phyloP scores from a whole-genome alignment of 2,329 filamentous ascomycete species.

The Coniochaeta hoffmannii region DNA sequence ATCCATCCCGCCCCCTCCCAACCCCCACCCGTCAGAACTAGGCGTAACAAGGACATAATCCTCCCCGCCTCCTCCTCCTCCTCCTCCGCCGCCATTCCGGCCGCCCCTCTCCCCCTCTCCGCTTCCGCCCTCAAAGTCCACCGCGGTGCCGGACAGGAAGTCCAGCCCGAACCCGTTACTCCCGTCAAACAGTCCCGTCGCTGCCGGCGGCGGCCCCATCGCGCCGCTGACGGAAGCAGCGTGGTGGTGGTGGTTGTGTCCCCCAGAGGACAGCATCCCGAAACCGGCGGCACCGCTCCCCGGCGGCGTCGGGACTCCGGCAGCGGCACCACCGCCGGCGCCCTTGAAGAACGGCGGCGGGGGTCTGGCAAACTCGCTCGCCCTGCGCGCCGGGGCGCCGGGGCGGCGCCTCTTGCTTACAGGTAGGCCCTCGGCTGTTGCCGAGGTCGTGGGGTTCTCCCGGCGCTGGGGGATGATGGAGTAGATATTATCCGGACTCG shows the following conservation, averaged over 20 bases:
- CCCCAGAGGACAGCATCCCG: background rate
- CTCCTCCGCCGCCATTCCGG: too few species aligned
- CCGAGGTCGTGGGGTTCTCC: conserved; percentile 21
- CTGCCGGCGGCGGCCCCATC: conserved; percentile 9
- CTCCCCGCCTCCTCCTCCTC: conserved; percentile 5
- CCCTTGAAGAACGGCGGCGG: conserved; percentile 19
- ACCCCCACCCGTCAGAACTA: conserved; percentile 19
- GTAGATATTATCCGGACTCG: conserved; percentile 9
- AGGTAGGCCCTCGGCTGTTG: conserved; percentile 7
- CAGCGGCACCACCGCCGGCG: background rate
- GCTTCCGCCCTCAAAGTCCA: conserved; percentile 18
- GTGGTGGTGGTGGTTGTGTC: conserved; percentile 10
- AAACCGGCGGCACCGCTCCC: conserved; percentile 4
- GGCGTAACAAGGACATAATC: conserved; percentile 19
- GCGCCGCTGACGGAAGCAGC: conserved; percentile 15
- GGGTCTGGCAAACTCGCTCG: conserved; percentile 23
- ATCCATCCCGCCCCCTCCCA: conserved; percentile 12
- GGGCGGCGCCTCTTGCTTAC: conserved; percentile 23
- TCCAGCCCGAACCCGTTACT: conserved; percentile 18
- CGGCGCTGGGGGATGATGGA: conserved; percentile 22
- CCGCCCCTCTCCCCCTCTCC: background rate
- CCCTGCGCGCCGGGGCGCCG: conserved; percentile 15
- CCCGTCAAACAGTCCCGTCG: conserved; percentile 17
- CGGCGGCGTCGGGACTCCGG: conserved; percentile 13
- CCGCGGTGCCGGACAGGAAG: conserved; percentile 18